Conservation (phyloP, 1,284 basidiomycete species). For the Rhodotorula glutinis region DNA sequence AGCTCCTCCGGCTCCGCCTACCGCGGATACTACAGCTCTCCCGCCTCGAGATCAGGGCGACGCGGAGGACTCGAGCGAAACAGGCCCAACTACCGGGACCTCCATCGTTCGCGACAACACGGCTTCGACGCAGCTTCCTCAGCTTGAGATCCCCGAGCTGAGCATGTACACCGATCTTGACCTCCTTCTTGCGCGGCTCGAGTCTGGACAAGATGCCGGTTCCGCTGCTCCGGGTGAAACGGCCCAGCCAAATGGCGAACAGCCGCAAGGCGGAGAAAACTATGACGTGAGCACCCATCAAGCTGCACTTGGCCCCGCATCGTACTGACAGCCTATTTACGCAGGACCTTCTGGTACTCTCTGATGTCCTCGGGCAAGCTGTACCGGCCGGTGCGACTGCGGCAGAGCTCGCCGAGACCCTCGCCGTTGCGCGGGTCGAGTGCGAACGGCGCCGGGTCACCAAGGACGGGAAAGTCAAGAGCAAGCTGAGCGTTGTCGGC, state of each 20-base stretch:
- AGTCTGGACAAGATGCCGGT: conserved; percentile 9
- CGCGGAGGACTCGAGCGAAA: too few relatives aligned
- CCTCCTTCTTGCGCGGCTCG: conserved; percentile 33
- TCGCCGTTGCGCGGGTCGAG: conserved; percentile 41
- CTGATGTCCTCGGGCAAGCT: conserved; percentile 40
- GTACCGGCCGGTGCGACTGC: conserved; percentile 30
- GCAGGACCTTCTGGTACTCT: conserved; percentile 37
- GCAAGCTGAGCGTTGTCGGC: conserved; percentile 41
- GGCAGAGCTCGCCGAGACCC: conserved; percentile 37
- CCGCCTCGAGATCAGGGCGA: too few relatives aligned
- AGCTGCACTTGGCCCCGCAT: not conserved
- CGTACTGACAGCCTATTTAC: not conserved
- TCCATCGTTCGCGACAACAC: not conserved
- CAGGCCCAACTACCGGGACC: too few relatives aligned
- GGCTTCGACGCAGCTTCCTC: not conserved
- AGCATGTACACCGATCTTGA: conserved; percentile 38
- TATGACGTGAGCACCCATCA: conserved; percentile 30
- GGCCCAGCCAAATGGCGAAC: not conserved
- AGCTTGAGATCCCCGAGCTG: conserved; percentile 8
- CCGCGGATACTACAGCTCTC: not conserved
- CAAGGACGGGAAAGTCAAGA: conserved; percentile 43
- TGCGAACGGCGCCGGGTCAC: conserved; percentile 40
- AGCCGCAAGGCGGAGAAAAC: conserved; percentile 1
- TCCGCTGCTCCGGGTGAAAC: not conserved
- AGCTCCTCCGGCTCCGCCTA: not conserved